These are phyloP conservation scores for Vigna unguiculata DNA, from an alignment of 306 rosid species.

Conservation along the genomic window DNA sequence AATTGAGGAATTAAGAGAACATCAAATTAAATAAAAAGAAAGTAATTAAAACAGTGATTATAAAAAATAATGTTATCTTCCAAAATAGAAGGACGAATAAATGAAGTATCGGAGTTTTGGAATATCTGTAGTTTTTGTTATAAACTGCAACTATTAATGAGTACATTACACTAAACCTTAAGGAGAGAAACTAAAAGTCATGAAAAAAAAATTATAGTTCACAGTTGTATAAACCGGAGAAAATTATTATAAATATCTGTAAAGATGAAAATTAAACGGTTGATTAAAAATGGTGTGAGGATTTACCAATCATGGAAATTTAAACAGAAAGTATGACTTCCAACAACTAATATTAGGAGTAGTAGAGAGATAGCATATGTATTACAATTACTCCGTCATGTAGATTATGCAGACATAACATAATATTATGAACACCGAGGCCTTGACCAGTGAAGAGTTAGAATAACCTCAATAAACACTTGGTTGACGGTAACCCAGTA, in stretches of 20 bases:
- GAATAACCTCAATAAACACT: slow-evolving; percentile 37
- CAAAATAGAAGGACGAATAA: no score
- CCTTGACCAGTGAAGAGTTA: slow-evolving; percentile 36
- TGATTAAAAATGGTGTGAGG: background rate
- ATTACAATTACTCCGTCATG: slow-evolving; percentile 7
- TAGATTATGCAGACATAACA: slow-evolving; percentile 34
- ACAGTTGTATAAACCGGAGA: no score
- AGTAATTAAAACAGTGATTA: no score
- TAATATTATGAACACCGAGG: slow-evolving; percentile 42
- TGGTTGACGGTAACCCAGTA: slow-evolving; percentile 30
- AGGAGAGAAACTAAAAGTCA: no score
- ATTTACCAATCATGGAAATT: background rate
- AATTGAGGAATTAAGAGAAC: no score
- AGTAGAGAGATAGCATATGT: slow-evolving; percentile 12
- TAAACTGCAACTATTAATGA: background rate
- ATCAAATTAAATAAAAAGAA: no score
- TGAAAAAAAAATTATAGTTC: no score
- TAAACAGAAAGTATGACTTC: background rate
- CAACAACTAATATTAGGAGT: background rate
- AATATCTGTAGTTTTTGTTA: background rate
- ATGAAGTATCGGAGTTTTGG: no score
- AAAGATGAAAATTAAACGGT: background rate
- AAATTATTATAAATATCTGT: no score
- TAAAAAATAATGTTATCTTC: no score
- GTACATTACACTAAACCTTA: no score